Percentiles rank a stretch among this genome's conserved stretches.
Conservation (phyloP, 495 filamentous ascomycete species). For the Bryoglossum gracile region DNA sequence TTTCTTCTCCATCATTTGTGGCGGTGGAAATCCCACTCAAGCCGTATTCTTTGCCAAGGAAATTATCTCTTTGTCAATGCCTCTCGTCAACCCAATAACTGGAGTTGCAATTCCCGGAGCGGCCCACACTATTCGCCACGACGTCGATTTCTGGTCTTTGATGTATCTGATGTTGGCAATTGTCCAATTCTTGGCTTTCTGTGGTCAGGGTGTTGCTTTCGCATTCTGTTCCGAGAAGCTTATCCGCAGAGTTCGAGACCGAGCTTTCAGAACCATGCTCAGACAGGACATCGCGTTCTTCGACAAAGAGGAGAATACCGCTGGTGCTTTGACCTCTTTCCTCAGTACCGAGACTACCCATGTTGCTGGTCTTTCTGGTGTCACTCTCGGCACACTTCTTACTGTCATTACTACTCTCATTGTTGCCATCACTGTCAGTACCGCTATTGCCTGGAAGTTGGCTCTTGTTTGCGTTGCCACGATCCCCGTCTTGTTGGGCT, state of each 20-base stretch:
- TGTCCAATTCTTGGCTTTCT: constrained; percentile 62
- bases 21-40: constrained; percentile 78
- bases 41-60: constrained; percentile 87
- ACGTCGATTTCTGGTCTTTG: constrained; percentile 76
- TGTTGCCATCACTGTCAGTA: constrained; percentile 55
- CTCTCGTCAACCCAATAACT: constrained; percentile 26
- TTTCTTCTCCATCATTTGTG: constrained; percentile 70
- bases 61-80: constrained; percentile 56
- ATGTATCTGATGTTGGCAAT: constrained; percentile 96
- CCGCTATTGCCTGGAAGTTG: constrained; percentile 82
- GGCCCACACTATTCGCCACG: constrained; percentile 2
- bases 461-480: constrained; percentile 74
- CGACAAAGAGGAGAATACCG: constrained; percentile 74
- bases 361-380: constrained; percentile 72
- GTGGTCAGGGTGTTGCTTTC: constrained; percentile 64
- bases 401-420: constrained; percentile 68
- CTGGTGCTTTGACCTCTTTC: constrained; percentile 78
- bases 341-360: constrained; percentile 81
- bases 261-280: constrained; percentile 79
- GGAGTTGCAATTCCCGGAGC: constrained; percentile 31
- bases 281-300: constrained; percentile 90
- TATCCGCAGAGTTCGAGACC: constrained; percentile 71
- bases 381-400: constrained; percentile 73
- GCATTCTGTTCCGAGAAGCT: constrained; percentile 79
- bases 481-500: constrained; percentile 68